Base-by-base conservation (phyloP, 768 basidiomycete species). In the Kwoniella sp. region DNA sequence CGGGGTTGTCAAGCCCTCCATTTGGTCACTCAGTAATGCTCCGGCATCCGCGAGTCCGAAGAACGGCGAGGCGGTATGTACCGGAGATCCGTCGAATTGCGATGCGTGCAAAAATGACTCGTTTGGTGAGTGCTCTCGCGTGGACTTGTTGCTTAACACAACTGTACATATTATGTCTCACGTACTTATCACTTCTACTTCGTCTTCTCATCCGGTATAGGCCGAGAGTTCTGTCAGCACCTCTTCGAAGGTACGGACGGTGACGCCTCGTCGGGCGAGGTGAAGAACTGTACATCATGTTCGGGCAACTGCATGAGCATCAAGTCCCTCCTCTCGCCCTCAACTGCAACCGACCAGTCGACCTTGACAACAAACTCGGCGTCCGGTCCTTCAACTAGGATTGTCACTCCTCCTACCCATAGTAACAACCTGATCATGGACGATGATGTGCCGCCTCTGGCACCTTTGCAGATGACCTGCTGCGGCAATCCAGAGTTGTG, bases 51-150 rank as follows among this genome's bases (percentile, higher is more conserved):
- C 54, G 0, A 58, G 63, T 3, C 51, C 62, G 13, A 51, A 58
- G 26, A 37, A 21, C 46, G 44, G 13, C 24, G 58, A 74, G 27
- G 68, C 75, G 15, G 72, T 72, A 10, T 77, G 75, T 60, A 74
- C 66, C 27, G 75, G 75, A 22, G 75, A 77, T 70, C 75, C 75
- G 21, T 64, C 60, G 1, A 77, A 77, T 47, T 77, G 75, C 49
- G 73, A 72, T 55, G 75, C 73, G 9, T 77, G 75, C 63, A 62
- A 58, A 30, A 65, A 77, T 36, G 75, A 77, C 52, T 52, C 68
- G 22, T 77, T 77, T 54, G 75, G 74, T 76, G 48, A 48, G 72
- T 50, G 1, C 2, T 36, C 1, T 60, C 40, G 19, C 27, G n/a
- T n/a, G n/a, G n/a, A n/a, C n/a, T n/a, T n/a, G n/a, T n/a, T n/a